These are phyloP conservation scores for Pisolithus albus DNA, from an alignment of 768 basidiomycete species.

Conservation along the genomic window DNA sequence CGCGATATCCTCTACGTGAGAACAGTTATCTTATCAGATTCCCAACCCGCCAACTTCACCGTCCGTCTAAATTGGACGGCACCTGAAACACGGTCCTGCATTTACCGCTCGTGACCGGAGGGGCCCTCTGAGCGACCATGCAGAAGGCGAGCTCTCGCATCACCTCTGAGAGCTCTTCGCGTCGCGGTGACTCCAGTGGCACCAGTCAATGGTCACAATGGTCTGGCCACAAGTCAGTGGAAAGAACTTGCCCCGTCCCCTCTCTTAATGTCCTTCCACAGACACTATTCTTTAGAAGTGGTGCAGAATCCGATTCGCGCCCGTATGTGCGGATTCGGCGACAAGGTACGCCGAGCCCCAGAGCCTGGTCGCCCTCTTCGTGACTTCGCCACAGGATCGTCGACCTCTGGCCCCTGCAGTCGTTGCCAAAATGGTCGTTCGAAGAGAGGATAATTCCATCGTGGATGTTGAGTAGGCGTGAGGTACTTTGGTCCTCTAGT, in stretches of 20 bases:
- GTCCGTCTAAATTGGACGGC: slow-evolving; percentile 7
- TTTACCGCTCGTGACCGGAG: background rate
- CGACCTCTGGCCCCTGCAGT: slow-evolving; percentile 88
- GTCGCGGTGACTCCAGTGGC: slow-evolving; percentile 27
- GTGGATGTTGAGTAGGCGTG: slow-evolving; percentile 70
- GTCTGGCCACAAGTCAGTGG: slow-evolving; percentile 52
- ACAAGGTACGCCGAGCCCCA: slow-evolving; percentile 57
- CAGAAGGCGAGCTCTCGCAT: slow-evolving; percentile 52
- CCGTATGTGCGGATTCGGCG: slow-evolving; percentile 94
- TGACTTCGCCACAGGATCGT: slow-evolving; percentile 57
- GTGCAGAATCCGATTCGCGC: slow-evolving; percentile 86
- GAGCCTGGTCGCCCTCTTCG: slow-evolving; percentile 10
- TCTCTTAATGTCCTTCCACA: slow-evolving; percentile 23
- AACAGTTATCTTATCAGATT: slow-evolving; percentile 31
- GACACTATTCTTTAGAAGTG: slow-evolving; percentile 78
- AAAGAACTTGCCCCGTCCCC: slow-evolving; percentile 1
- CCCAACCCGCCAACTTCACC: slow-evolving; percentile 10
- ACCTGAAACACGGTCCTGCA: background rate
- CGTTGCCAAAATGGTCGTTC: slow-evolving; percentile 76
- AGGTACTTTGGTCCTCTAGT: background rate
- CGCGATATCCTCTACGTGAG: slow-evolving; percentile 17
- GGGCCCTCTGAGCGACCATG: slow-evolving; percentile 41
- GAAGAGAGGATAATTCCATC: slow-evolving; percentile 55
- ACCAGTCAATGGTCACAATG: slow-evolving; percentile 69
- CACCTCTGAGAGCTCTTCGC: slow-evolving; percentile 13